Conservation (phyloP, 768 basidiomycete species). For the Kwoniella shandongensis region DNA sequence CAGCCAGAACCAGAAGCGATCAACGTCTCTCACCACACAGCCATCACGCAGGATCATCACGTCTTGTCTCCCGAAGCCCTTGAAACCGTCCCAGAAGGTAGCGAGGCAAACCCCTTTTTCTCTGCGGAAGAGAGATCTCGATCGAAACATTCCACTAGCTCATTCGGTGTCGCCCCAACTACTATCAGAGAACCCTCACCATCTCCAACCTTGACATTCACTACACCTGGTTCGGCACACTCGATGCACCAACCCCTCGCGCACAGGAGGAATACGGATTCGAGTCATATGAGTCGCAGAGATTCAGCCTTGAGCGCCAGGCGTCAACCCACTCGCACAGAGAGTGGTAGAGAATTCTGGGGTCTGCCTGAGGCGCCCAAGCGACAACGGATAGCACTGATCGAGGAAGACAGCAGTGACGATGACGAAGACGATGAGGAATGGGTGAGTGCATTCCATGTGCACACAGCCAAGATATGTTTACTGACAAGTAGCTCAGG, state of each 20-base stretch:
- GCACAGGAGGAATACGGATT: slow-evolving; percentile 2
- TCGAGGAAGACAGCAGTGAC: slow-evolving; percentile 35
- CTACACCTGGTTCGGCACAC: slow-evolving; percentile 21
- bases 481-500: slow-evolving; percentile 16
- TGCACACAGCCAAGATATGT: neutral
- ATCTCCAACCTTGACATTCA: slow-evolving; percentile 22
- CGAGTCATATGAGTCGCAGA: slow-evolving; percentile 11
- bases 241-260: slow-evolving; percentile 27
- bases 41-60: slow-evolving; percentile 16
- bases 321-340: slow-evolving; percentile 36
- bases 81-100: slow-evolving; percentile 36
- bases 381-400: slow-evolving; percentile 25
- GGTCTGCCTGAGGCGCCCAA: slow-evolving; percentile 47
- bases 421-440: slow-evolving; percentile 38
- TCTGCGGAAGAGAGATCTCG: slow-evolving; percentile 14
- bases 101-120: slow-evolving; percentile 52
- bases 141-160: slow-evolving; percentile 20
- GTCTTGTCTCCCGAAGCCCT: slow-evolving; percentile 43
- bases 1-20: slow-evolving; percentile 20
- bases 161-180: slow-evolving; percentile 1
- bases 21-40: neutral
- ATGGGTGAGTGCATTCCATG: slow-evolving; percentile 33
- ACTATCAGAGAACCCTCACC: slow-evolving; percentile 20
- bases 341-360: slow-evolving; percentile 52
- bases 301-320: slow-evolving; percentile 17